Evolutionary conservation across 2,329 filamentous ascomycete genomes (phyloP), one percentile per base, ranked within the genome.

Genomic region (Alternaria longipes): DNA sequence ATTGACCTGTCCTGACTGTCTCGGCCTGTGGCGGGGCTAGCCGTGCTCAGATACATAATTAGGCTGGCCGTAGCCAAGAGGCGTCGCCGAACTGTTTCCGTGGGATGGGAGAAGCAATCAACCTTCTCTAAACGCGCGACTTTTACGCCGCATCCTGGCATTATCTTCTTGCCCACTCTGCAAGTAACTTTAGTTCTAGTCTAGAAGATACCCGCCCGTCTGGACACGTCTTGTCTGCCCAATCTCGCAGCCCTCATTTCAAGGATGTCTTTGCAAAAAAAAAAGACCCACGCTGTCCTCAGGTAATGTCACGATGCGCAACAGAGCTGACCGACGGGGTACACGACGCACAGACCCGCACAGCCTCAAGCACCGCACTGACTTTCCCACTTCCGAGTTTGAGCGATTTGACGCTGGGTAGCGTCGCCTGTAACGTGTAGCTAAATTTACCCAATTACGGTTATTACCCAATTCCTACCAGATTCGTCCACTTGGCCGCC

Each of bases 61-160:
- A 72, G 72, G 62, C 65, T 74, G 64, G 68, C 66, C 69, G 64
- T 71, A 65, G 72, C 74, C 72, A 75, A 75, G 73, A 71, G 71
- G 66, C 72, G 72, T 71, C 72, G 74, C 74, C 75, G 73, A 73
- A 76, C 68, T 70, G 70, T 59, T 67, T 74, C 76, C 76, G 76
- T 78, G 76, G 76, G 76, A 78, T 78, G 74, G 69, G 71, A 73
- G 70, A 71, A 75, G 69, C 63, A 72, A 70, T 63, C 66, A 66
- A 57, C 49, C 51, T 61, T 44, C 56, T 45, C 34, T 38, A 50
- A 61, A 60, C 63, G 63, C 64, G 42, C 47, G n/a, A 49, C 49
- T 41, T 32, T 32, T 47, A 38, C 32, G 41, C 56, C 52, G 34
- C 52, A 24, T 56, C 64, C 60, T 60, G 63, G 58, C 51, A 38